Conservation (phyloP, 345 rosid species). For the Arabidopsis thaliana region DNA sequence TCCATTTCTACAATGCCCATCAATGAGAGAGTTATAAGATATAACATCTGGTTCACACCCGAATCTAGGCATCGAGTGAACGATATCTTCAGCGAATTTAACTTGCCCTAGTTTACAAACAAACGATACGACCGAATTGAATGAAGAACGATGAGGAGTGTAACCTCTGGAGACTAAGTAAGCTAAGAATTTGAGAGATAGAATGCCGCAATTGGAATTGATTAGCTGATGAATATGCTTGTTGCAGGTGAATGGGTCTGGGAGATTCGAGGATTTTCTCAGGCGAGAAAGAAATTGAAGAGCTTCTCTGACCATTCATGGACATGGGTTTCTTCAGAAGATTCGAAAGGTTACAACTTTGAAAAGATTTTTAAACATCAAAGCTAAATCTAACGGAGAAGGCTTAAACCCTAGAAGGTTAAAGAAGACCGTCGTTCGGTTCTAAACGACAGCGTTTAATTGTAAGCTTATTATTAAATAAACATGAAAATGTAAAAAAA, state of each 20-base stretch:
- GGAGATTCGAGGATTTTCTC: slow-evolving; percentile 36
- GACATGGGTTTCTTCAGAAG: slow-evolving; percentile 35
- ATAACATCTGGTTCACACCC: slow-evolving; percentile 50
- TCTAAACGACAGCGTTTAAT: no score
- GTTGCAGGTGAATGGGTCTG: slow-evolving; percentile 47
- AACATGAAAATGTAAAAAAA: no score
- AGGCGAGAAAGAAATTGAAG: slow-evolving; percentile 45
- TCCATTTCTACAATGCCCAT: slow-evolving; percentile 50
- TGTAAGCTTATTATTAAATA: no score
- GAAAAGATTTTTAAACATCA: background rate
- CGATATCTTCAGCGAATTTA: slow-evolving; percentile 46
- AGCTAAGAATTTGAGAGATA: slow-evolving; percentile 50
- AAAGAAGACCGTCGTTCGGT: no score
- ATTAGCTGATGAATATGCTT: slow-evolving; percentile 51
- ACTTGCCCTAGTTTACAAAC: slow-evolving; percentile 45
- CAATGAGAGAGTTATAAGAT: slow-evolving; percentile 54
- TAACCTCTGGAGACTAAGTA: slow-evolving; percentile 51
- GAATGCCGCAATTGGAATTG: slow-evolving; percentile 44
- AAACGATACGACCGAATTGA: slow-evolving; percentile 49
- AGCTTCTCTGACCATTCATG: slow-evolving; percentile 49
- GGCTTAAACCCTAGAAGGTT: slow-evolving; percentile 42
- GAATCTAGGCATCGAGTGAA: slow-evolving; percentile 42
- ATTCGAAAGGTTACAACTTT: slow-evolving; percentile 31
- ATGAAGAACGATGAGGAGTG: slow-evolving; percentile 54
- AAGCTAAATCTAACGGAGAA: slow-evolving; percentile 14